Base-by-base conservation (phyloP, 805 yeast species). In the Yamadazyma sp. region DNA sequence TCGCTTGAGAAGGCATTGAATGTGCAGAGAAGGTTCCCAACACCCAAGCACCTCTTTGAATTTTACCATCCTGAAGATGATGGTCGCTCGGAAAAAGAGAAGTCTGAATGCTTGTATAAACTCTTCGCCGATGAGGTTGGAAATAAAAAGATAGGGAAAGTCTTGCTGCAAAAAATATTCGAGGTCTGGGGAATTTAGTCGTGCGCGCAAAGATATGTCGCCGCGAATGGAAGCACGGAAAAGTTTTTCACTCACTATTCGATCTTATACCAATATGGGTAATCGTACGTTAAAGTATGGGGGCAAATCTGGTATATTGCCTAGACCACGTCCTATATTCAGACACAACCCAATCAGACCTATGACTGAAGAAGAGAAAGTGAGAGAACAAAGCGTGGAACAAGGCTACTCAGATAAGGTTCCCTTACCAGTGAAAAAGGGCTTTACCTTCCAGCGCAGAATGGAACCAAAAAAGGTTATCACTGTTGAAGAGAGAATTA, bases 1-100 rank as follows among this genome's bases (percentile, higher is more conserved):
- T 78, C 95, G 0, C 61, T 86, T 20, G 97, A 91, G 45, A 88
- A 85, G 54, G 99, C 99, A 0, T 54, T 78, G 7, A 77, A 78
- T 6, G 79, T 93, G 7, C 97, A 90, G 59, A 65, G 67, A 13
- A 55, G 70, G 28, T 93, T 70, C 53, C 78, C 79, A 2, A 90
- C 97, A 0, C 93, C 97, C 0, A 62, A 64, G 23, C 55, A 53
- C 13, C 66, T 91, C n/a, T 55, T 82, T 9, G 65, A 69, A 14
- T 77, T 71, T 8, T 84, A 66, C 47, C 62, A 49, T 9, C 32
- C 32, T 2, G 58, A 53, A 14, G 52, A 57, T 25, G 28, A 27
- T 4, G 42, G 48, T 16, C 21, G 45, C 4, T 26, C 50, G 1
- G 57, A 49, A 9, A 36, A 65, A 64, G 44, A 50, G 58, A 18